Evolutionary conservation across 2,329 filamentous ascomycete species (phyloP).

Genomic region (Calonectria honghensis): DNA sequence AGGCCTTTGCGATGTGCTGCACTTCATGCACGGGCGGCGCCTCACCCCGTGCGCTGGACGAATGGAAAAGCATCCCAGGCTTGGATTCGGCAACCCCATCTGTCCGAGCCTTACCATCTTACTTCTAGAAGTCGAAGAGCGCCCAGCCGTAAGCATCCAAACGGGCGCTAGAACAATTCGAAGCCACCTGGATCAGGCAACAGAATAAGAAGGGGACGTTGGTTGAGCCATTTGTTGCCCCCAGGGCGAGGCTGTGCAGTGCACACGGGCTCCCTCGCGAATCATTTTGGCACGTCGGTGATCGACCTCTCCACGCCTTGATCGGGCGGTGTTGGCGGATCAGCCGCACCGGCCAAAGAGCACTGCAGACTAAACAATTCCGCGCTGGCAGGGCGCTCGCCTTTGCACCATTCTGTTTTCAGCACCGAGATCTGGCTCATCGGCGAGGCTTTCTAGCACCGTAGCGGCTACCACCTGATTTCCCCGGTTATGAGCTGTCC

Average conservation of each 20-base stretch:
- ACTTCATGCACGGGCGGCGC: not conserved
- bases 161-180: constrained; percentile 12
- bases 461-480: not conserved
- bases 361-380: not conserved
- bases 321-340: constrained; percentile 16
- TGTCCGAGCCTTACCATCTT: constrained; percentile 8
- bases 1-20: not conserved
- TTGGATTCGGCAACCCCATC: not conserved
- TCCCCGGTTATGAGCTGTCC: not conserved
- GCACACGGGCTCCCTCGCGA: not conserved
- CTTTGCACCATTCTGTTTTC: constrained; percentile 2
- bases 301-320: constrained; percentile 2
- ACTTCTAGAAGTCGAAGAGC: constrained; percentile 1
- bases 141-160: not conserved
- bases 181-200: constrained; percentile 7
- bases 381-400: not conserved
- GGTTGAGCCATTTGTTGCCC: constrained; percentile 2
- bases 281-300: not conserved
- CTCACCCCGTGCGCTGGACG: not conserved
- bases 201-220: not conserved
- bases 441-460: constrained; percentile 17
- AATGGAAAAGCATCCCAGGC: not conserved
- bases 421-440: constrained; percentile 13
- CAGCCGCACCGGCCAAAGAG: constrained; percentile 7
- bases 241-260: constrained; percentile 1